Percentiles rank a stretch among this genome's conserved stretches.
These are phyloP conservation scores for Candida broadrunensis DNA, from an alignment of 805 yeast species.

Conservation along the genomic window DNA sequence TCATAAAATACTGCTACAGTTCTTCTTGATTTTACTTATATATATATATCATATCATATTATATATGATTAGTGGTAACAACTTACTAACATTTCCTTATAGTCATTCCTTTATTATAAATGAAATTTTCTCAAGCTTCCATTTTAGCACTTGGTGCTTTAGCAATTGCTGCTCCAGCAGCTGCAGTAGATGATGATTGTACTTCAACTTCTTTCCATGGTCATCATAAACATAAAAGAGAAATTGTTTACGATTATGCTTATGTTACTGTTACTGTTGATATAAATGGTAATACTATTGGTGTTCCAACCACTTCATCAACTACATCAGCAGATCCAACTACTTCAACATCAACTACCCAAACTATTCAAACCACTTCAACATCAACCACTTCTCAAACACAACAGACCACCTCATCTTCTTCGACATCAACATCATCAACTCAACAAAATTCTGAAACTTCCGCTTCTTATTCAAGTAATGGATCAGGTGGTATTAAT, in stretches of 20 bases:
- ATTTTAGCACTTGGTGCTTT: constrained; percentile 9
- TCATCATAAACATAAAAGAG: constrained; percentile 63
- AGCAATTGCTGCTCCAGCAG: constrained; percentile 22
- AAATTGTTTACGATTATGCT: constrained; percentile 45
- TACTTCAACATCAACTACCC: constrained; percentile 15
- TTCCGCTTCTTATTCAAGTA: constrained; percentile 7
- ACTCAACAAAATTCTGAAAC: constrained; percentile 10
- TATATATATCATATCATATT: no score
- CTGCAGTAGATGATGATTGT: constrained; percentile 31
- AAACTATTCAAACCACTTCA: constrained; percentile 22
- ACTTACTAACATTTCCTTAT: no score
- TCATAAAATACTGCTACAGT: no score
- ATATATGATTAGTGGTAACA: no score
- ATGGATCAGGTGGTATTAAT: constrained; percentile 14
- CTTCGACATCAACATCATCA: constrained; percentile 18
- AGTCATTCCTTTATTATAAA: constrained; percentile 1
- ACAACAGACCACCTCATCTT: constrained; percentile 17
- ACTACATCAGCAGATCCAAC: constrained; percentile 6
- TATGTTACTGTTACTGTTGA: constrained; percentile 44
- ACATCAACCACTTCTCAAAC: constrained; percentile 15
- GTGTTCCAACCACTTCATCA: constrained; percentile 16
- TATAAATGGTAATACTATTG: constrained; percentile 35
- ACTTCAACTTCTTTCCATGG: constrained; percentile 48
- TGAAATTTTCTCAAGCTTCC: constrained; percentile 8
- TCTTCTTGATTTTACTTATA: no score